Percentiles rank a stretch among this genome's conserved stretches.
Evolutionary conservation across 805 yeast genomes (phyloP).

Genomic region (Yamadazyma phyllophila): DNA sequence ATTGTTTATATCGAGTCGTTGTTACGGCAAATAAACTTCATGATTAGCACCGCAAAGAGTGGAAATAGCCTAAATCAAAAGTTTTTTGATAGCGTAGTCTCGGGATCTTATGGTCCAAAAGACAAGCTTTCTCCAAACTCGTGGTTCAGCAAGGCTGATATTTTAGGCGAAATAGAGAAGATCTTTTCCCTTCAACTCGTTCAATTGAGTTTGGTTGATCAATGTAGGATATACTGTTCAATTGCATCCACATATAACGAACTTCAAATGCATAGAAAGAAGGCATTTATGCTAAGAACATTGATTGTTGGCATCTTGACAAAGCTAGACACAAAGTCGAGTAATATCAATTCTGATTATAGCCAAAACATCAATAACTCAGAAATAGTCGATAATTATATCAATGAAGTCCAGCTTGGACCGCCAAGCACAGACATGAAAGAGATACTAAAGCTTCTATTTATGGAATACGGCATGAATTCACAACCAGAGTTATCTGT

Average conservation of each 20-base stretch:
- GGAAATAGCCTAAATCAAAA: conserved; percentile 44
- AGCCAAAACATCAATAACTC: conserved; percentile 1
- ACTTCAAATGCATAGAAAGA: conserved; percentile 62
- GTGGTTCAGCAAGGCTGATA: conserved; percentile 34
- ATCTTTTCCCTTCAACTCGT: conserved; percentile 34
- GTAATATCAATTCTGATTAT: background rate
- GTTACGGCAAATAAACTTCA: conserved; percentile 59
- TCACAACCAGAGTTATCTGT: conserved; percentile 28
- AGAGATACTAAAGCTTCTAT: conserved; percentile 24
- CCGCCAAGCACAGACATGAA: conserved; percentile 1
- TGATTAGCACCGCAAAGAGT: conserved; percentile 50
- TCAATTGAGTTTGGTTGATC: conserved; percentile 46
- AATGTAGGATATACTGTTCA: conserved; percentile 61
- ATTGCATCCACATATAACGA: conserved; percentile 63
- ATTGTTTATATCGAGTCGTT: conserved; percentile 72
- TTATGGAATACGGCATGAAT: conserved; percentile 54
- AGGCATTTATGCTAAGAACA: conserved; percentile 66
- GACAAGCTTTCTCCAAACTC: conserved; percentile 23
- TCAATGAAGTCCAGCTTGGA: background rate
- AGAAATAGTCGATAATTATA: background rate
- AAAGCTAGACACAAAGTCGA: no score
- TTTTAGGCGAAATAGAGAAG: conserved; percentile 38
- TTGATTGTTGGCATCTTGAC: conserved; percentile 41
- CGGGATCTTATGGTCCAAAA: background rate
- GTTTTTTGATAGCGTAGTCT: conserved; percentile 45